Evolutionary conservation across 2,329 filamentous ascomycete species (phyloP).

Genomic region (Diplocarpon rosae): DNA sequence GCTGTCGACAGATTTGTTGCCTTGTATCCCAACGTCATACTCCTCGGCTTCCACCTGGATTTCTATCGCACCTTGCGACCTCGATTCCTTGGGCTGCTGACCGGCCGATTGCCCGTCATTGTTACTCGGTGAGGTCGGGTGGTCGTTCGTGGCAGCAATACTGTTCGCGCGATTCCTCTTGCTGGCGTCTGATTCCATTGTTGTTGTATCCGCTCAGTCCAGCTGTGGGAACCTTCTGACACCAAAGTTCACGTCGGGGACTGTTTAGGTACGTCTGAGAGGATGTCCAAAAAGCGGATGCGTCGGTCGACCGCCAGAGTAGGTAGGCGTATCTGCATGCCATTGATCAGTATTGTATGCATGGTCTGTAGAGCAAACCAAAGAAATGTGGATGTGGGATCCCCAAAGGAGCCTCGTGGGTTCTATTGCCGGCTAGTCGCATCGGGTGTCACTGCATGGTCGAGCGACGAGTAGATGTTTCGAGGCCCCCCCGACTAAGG

Average conservation of each 20-base stretch:
- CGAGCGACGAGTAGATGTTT: constrained; percentile 17
- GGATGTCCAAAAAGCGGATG: constrained; percentile 10
- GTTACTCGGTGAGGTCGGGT: constrained; percentile 12
- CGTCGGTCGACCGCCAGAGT: not conserved
- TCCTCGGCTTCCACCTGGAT: constrained; percentile 12
- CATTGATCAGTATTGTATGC: constrained; percentile 15
- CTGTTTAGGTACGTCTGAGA: constrained; percentile 5
- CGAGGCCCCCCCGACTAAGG: constrained; percentile 18
- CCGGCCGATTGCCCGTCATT: constrained; percentile 15
- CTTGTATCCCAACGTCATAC: constrained; percentile 16
- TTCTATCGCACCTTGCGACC: constrained; percentile 14
- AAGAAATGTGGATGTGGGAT: constrained; percentile 7
- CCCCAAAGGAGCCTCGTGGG: constrained; percentile 19
- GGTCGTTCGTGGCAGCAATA: constrained; percentile 19
- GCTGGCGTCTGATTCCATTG: constrained; percentile 20
- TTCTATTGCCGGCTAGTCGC: constrained; percentile 11
- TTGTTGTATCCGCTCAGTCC: constrained; percentile 19
- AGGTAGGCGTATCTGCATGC: constrained; percentile 11
- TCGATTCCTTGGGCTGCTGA: constrained; percentile 9
- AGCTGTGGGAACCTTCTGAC: constrained; percentile 12
- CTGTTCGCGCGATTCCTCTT: constrained; percentile 21
- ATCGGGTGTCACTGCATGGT: constrained; percentile 16
- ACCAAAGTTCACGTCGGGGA: constrained; percentile 5
- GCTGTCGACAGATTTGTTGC: constrained; percentile 12
- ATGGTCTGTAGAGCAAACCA: constrained; percentile 13